Percentiles rank a stretch among this genome's conserved stretches.
phyloP scores from a whole-genome alignment of 73 alveolate genomes.

The Paramecium pentaurelia region DNA sequence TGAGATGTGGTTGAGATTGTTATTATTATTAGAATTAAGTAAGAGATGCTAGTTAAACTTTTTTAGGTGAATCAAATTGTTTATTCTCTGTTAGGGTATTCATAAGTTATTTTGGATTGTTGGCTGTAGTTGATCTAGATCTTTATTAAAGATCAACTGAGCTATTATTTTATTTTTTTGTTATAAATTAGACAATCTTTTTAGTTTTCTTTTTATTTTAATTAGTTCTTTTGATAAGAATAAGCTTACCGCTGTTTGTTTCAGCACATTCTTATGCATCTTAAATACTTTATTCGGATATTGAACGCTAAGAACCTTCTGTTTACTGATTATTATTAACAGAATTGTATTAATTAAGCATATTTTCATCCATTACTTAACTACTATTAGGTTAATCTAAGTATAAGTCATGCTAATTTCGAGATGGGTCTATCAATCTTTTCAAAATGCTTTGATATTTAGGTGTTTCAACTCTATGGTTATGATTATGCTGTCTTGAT shows the following conservation, averaged over 20 bases:
- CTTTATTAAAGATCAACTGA: not conserved
- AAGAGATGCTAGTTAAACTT: not conserved
- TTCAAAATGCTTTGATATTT: not conserved
- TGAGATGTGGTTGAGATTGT: not conserved
- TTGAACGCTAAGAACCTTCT: not conserved
- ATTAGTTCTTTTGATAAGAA: not conserved
- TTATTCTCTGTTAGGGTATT: not conserved
- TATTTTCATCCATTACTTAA: not conserved
- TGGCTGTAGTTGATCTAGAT: conserved; percentile 14
- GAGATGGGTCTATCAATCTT: conserved; percentile 3
- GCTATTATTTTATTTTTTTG: not conserved
- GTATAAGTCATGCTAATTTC: not conserved
- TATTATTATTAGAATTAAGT: not conserved
- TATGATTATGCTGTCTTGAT: not conserved
- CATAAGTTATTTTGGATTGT: not conserved
- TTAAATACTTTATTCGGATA: not conserved
- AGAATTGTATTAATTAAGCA: not conserved
- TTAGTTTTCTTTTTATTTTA: not conserved
- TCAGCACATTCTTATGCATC: not conserved
- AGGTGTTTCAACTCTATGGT: not conserved
- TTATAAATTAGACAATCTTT: not conserved
- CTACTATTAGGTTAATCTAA: not conserved
- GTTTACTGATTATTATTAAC: not conserved
- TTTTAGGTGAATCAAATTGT: conserved; percentile 10
- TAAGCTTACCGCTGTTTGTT: not conserved